Evolutionary conservation across 169 alveolate species (phyloP).

Genomic region (Babesia sp.): DNA sequence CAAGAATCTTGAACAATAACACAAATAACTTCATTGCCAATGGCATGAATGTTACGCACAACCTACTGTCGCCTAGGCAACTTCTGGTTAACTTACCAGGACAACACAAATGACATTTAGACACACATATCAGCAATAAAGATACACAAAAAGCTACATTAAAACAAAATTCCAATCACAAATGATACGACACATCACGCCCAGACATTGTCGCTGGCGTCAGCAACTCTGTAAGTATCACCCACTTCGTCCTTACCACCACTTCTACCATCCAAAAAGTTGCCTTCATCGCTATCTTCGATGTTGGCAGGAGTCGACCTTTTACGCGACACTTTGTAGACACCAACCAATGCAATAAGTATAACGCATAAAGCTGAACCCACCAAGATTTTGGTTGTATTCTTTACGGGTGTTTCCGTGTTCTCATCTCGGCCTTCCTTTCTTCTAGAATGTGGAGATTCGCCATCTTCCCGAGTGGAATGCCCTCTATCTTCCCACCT

Average conservation of each 20-base stretch:
- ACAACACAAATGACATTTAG: too few relatives aligned
- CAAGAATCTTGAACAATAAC: too few relatives aligned
- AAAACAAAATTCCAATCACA: too few relatives aligned
- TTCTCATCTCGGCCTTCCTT: background rate
- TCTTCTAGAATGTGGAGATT: background rate
- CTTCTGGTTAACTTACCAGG: too few relatives aligned
- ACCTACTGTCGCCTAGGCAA: too few relatives aligned
- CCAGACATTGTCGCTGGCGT: conserved; percentile 56
- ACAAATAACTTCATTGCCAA: too few relatives aligned
- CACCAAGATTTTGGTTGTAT: background rate
- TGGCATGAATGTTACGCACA: too few relatives aligned
- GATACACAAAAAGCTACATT: too few relatives aligned
- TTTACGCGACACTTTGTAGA: background rate
- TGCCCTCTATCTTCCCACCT: background rate
- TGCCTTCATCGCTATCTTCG: background rate
- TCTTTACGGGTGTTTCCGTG: background rate
- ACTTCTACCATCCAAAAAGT: conserved; percentile 42
- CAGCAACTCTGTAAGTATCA: conserved; percentile 43
- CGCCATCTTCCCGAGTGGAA: background rate
- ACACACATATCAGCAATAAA: too few relatives aligned
- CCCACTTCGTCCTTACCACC: conserved; percentile 56
- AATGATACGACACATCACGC: too few relatives aligned
- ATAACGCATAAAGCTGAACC: background rate
- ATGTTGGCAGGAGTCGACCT: background rate
- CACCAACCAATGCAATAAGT: conserved; percentile 2